Conservation (phyloP, 805 yeast genomes). For the Ogataea nitratoaversa region DNA sequence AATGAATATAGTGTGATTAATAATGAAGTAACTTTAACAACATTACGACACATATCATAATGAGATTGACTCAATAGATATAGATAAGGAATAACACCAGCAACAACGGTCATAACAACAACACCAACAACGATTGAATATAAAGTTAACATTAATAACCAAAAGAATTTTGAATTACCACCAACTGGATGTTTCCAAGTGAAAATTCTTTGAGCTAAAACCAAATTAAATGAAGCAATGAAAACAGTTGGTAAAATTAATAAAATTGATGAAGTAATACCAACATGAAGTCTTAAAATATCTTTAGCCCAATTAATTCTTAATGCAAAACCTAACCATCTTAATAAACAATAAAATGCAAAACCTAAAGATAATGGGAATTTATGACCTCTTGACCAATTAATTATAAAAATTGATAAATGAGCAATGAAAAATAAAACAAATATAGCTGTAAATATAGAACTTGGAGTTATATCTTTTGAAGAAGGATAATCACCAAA, state of each 20-base stretch:
- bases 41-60: slow-evolving; percentile 50
- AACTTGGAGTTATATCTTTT: slow-evolving; percentile 56
- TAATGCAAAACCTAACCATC: slow-evolving; percentile 55
- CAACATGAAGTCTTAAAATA: slow-evolving; percentile 40
- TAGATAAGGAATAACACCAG: slow-evolving; percentile 55
- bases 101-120: slow-evolving; percentile 65
- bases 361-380: slow-evolving; percentile 54
- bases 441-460: slow-evolving; percentile 53
- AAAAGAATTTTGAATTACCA: slow-evolving; percentile 50
- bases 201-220: slow-evolving; percentile 67
- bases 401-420: slow-evolving; percentile 40
- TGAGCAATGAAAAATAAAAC: slow-evolving; percentile 45
- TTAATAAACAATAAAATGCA: slow-evolving; percentile 46
- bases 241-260: slow-evolving; percentile 55
- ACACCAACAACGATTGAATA: slow-evolving; percentile 54
- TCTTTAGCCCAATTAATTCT: slow-evolving; percentile 60
- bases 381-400: slow-evolving; percentile 52
- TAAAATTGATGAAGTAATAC: slow-evolving; percentile 55
- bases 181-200: slow-evolving; percentile 76
- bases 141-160: slow-evolving; percentile 44
- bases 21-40: slow-evolving; percentile 47
- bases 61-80: slow-evolving; percentile 45
- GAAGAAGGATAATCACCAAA: slow-evolving; percentile 61
- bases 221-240: slow-evolving; percentile 54
- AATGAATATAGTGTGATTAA: slow-evolving; percentile 48